Base-by-base conservation (phyloP, 371 early-diverging fungal species). In the Nematocida sp. region DNA sequence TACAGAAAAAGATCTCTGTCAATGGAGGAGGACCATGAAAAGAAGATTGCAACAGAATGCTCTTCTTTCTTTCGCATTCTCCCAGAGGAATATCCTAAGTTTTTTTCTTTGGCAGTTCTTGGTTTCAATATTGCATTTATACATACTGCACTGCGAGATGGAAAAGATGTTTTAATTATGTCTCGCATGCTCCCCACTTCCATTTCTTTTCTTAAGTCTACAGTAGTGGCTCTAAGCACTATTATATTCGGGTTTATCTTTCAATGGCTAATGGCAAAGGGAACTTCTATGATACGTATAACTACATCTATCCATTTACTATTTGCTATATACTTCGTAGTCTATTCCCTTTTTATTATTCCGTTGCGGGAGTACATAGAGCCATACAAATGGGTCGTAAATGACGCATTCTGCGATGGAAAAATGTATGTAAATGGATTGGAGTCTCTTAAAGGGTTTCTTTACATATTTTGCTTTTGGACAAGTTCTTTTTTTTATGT, bases 111-210 rank as follows among this genome's bases (percentile, higher is more conserved):
- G 36, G 80, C 71, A 33, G 39, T 56, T 11, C 79, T 83, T 78
- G 82, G 83, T 57, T 77, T 79, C 42, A 64, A 77, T 38, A 83
- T 82, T 11, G 77, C 78, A 1, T 82, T 80, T 59, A 80, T 83
- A 61, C 83, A 85, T 53, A 80, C 83, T 20, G 69, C 83, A 53
- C 76, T 82, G 66, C 78, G 85, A 69, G 85, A 85, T 54, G 55
- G 81, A 25, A 85, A 85, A 66, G 85, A 85, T 77, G 64, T 59
- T 20, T 78, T 81, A 75, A 78, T 85, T 28, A 79, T 83, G 56
- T 65, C 51, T 20, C 67, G 79, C 49, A 82, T 81, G 78, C 69
- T 78, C 35, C 80, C 82, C 0, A 65, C 77, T 35, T 79, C 81
- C 55, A 82, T 85, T 45, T 23, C 55, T 11, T 82, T 63, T 54